A percentile compares a stretch with the other conserved stretches of the same genome.
These are phyloP conservation scores for Andrographis paniculata DNA, from an alignment of 305 asterid species.

Conservation along the genomic window DNA sequence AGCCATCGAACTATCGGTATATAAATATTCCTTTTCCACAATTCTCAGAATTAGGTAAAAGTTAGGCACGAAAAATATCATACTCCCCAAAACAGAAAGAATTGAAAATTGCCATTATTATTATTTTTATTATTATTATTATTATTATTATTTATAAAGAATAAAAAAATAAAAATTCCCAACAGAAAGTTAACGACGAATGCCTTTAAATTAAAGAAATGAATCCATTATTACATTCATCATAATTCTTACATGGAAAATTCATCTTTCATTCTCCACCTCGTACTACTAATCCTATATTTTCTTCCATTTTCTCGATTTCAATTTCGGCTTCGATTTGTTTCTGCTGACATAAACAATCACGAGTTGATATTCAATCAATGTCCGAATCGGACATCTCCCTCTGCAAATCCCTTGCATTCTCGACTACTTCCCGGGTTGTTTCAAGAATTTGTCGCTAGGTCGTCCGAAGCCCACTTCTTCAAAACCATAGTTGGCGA, in stretches of 20 bases:
- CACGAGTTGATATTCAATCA: conserved; percentile 36
- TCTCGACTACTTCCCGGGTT: conserved; percentile 29
- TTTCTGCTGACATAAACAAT: conserved; percentile 19
- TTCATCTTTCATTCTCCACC: conserved; percentile 11
- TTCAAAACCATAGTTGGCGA: conserved; percentile 37
- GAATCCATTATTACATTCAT: conserved; percentile 13
- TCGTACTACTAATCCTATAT: background rate
- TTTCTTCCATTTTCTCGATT: no score
- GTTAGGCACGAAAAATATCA: no score
- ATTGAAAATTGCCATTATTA: no score
- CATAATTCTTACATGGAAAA: conserved; percentile 24
- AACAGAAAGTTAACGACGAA: conserved; percentile 22
- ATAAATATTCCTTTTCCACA: no score
- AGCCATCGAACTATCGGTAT: no score
- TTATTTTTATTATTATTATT: no score
- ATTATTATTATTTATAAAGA: no score
- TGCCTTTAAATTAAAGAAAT: conserved; percentile 14
- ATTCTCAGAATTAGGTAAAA: no score
- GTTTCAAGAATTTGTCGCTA: conserved; percentile 32
- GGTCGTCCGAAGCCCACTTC: conserved; percentile 38
- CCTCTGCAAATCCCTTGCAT: conserved; percentile 19
- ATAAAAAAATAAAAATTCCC: conserved; percentile 29
- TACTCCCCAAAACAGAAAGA: no score
- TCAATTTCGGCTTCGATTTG: conserved; percentile 17
- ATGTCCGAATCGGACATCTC: conserved; percentile 37